Conservation (phyloP, 2,329 filamentous ascomycete species). For the Aureobasidium sp. region DNA sequence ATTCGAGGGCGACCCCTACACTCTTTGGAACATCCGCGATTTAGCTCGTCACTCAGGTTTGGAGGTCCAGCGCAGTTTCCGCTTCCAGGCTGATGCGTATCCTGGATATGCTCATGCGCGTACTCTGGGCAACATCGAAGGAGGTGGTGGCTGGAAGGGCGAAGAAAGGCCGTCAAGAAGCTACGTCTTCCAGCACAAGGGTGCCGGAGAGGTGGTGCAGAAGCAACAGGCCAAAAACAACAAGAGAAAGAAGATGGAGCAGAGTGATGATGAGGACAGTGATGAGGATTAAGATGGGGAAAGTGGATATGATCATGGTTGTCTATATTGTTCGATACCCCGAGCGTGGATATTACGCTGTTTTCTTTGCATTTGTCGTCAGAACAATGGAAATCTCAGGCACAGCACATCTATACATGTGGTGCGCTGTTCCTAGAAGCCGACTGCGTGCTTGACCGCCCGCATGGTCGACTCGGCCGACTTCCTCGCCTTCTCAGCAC, state of each 20-base stretch:
- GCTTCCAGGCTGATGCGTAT: constrained; percentile 59
- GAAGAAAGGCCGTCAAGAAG: constrained; percentile 40
- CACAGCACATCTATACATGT: neutral
- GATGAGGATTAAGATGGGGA: constrained; percentile 18
- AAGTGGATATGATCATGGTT: neutral
- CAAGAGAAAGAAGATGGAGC: constrained; percentile 19
- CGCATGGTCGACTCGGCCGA: constrained; percentile 50
- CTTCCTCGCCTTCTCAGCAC: constrained; percentile 51
- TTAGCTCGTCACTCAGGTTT: constrained; percentile 70
- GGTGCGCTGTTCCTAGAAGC: constrained; percentile 21
- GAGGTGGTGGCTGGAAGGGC: constrained; percentile 41
- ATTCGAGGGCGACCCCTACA: constrained; percentile 92
- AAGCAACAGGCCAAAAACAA: constrained; percentile 12
- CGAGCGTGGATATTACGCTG: neutral
- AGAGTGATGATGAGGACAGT: constrained; percentile 16
- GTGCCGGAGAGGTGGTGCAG: constrained; percentile 18
- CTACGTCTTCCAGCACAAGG: constrained; percentile 38
- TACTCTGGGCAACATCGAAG: constrained; percentile 54
- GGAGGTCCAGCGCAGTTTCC: constrained; percentile 61
- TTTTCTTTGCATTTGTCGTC: neutral
- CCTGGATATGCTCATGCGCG: constrained; percentile 66
- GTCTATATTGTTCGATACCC: constrained; percentile 5
- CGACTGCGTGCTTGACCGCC: constrained; percentile 36
- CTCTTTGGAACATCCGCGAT: constrained; percentile 88
- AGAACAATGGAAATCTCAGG: neutral